Evolutionary conservation across 768 basidiomycete genomes (phyloP).

Genomic region (Cyclocybe aegerita): DNA sequence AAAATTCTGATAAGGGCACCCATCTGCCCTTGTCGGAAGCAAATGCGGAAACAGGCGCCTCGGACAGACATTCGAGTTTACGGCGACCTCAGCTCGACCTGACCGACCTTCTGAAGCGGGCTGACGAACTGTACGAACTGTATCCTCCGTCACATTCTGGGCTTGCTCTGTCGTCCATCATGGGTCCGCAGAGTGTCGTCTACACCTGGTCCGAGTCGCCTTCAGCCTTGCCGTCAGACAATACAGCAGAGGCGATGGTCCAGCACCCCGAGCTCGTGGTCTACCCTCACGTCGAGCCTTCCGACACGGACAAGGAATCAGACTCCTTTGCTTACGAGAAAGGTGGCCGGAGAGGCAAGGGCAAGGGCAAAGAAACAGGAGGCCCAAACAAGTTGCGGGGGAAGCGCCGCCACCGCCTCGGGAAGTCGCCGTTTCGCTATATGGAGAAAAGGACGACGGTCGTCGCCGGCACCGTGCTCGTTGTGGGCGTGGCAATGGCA

Average conservation of each 20-base stretch:
- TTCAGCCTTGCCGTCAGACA: slow-evolving; percentile 44
- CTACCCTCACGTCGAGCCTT: slow-evolving; percentile 41
- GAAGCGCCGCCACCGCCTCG: slow-evolving; percentile 17
- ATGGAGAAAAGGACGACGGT: slow-evolving; percentile 46
- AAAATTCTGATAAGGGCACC: no score
- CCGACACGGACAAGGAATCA: slow-evolving; percentile 23
- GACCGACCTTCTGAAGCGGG: slow-evolving; percentile 48
- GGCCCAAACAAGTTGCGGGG: slow-evolving; percentile 9
- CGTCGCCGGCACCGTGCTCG: slow-evolving; percentile 59
- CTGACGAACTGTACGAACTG: slow-evolving; percentile 56
- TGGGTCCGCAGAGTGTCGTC: slow-evolving; percentile 78
- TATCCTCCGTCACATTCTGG: slow-evolving; percentile 63
- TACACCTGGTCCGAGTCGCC: slow-evolving; percentile 67
- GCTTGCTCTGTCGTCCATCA: slow-evolving; percentile 54
- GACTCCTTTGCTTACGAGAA: slow-evolving; percentile 7
- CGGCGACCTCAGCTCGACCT: slow-evolving; percentile 35
- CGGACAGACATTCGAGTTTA: not conserved
- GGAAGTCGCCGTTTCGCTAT: slow-evolving; percentile 23
- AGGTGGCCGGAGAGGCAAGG: not conserved
- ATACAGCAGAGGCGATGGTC: slow-evolving; percentile 63
- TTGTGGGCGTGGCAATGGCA: slow-evolving; percentile 71
- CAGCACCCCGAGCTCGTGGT: slow-evolving; percentile 54
- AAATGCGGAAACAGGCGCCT: no score
- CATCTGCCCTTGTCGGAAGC: no score
- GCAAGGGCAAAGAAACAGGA: slow-evolving; percentile 14